phyloP scores from a whole-genome alignment of 2,329 filamentous ascomycete genomes.

The Sporothrix dimorphospora region DNA sequence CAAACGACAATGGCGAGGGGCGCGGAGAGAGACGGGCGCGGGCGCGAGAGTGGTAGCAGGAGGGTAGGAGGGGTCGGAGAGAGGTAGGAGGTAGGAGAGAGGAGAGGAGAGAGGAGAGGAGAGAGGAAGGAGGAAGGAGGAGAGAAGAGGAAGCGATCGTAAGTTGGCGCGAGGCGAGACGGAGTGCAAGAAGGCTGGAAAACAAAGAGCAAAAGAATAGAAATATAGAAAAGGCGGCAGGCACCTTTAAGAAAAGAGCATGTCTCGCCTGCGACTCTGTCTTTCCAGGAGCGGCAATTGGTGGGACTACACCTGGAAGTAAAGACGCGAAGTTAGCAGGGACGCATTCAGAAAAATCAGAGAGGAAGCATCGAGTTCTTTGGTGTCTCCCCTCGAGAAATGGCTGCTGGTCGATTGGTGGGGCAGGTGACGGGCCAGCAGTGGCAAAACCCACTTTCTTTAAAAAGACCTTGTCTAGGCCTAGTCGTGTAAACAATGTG shows the following conservation, averaged over 20 bases:
- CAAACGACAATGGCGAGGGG: background rate
- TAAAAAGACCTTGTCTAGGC: constrained; percentile 33
- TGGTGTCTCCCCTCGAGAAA: constrained; percentile 26
- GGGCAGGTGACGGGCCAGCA: constrained; percentile 35
- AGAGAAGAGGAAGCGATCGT: background rate
- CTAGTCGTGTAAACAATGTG: constrained; percentile 28
- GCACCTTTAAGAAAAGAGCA: constrained; percentile 31
- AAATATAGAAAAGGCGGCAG: constrained; percentile 21
- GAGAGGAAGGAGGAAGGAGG: background rate
- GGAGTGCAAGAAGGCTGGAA: constrained; percentile 6
- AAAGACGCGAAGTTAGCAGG: constrained; percentile 32
- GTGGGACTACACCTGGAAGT: constrained; percentile 29
- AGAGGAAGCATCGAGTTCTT: constrained; percentile 28
- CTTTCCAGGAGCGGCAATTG: constrained; percentile 31
- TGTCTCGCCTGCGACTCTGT: constrained; percentile 28
- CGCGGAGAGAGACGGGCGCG: background rate
- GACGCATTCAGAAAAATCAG: constrained; percentile 26
- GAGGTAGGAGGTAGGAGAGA: background rate
- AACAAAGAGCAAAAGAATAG: background rate
- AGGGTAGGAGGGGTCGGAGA: background rate
- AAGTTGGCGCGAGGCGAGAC: constrained; percentile 8
- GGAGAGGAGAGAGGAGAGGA: background rate
- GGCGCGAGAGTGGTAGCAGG: background rate
- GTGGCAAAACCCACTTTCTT: constrained; percentile 35
- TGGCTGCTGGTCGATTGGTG: constrained; percentile 32